Evolutionary conservation across 139 green algal species (phyloP), one percentile per base, ranked within the genome.

Genomic region (Chlorella sp.): DNA sequence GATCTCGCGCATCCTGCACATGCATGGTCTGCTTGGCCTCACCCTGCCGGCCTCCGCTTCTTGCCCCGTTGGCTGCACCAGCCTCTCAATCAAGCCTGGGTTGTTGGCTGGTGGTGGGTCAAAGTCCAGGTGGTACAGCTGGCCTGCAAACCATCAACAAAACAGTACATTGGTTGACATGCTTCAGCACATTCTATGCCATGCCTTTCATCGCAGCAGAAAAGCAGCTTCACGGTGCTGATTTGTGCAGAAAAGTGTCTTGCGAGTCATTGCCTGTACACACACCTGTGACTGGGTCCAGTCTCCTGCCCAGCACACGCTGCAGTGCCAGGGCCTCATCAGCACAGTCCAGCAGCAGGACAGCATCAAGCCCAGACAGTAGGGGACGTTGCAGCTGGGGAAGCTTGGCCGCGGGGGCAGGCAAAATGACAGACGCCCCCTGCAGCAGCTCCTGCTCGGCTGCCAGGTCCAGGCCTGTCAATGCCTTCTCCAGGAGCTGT

Each of bases 61-160:
- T n/a, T 36, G 20, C 31, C 78, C 83, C 20, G 33, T 50, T n/a
- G 84, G 74, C 50, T 78, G 72, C 70, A 82, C 62, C 14, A 93
- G 85, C 30, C 88, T 62, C 5, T 85, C 86, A 0, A 77, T 61
- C 35, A 93, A 74, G 3, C 88, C 88, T 2, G 84, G 80, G 62
- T 87, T 78, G 60, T 91, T 85, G 23, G 68, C 59, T 0, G 89
- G 85, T 2, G 90, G 90, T 26, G 87, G 85, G 67, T 88, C 81
- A 66, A 88, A 88, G 61, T 93, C 86, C 61, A 93, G 65, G 67
- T 95, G 90, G 81, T 92, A 95, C 42, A 91, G 74, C 0, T 55
- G 67, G n/a, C 87, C 86, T n/a, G n/a, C n/a, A n/a, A n/a, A n/a
- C n/a, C n/a, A n/a, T n/a, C n/a, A n/a, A n/a, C n/a, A n/a, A n/a